Evolutionary conservation across 2,329 filamentous ascomycete species (phyloP).

Genomic region (Hypoxylon sp.): DNA sequence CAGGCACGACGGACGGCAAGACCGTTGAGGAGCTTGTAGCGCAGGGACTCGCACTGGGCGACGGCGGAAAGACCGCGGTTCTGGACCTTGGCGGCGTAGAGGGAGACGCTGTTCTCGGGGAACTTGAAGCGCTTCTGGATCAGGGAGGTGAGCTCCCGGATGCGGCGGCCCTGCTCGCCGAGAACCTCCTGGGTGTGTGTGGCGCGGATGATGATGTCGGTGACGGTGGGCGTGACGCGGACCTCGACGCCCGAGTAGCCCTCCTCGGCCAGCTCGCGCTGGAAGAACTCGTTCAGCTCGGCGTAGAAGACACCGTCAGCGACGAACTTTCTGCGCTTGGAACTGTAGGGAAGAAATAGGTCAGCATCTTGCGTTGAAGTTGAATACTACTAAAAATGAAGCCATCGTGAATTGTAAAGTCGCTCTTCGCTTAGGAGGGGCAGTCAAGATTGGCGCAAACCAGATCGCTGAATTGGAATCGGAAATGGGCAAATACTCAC

Average conservation of each 20-base stretch:
- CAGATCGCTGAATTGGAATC: neutral
- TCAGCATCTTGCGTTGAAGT: constrained; percentile 39
- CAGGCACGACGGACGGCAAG: constrained; percentile 98
- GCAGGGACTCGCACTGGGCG: constrained; percentile 99
- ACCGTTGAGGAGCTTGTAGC: constrained; percentile 99
- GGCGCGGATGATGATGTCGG: constrained; percentile 99
- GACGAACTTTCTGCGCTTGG: constrained; percentile 95
- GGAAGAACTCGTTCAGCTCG: constrained; percentile 99
- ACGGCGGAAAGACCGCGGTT: constrained; percentile 99
- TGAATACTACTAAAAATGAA: neutral
- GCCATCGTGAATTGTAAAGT: constrained; percentile 28
- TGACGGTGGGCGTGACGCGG: constrained; percentile 99
- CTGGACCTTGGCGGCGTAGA: constrained; percentile 99
- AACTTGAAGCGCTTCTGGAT: constrained; percentile 99
- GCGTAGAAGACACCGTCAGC: constrained; percentile 99
- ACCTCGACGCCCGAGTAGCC: constrained; percentile 99
- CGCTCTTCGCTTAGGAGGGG: constrained; percentile 24
- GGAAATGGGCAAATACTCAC: constrained; percentile 60
- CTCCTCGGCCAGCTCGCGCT: constrained; percentile 99
- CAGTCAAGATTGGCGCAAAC: constrained; percentile 16
- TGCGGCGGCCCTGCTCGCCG: constrained; percentile 99
- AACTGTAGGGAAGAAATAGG: constrained; percentile 66
- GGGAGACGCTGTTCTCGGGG: constrained; percentile 99
- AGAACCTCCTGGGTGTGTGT: constrained; percentile 99
- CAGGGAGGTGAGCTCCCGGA: constrained; percentile 99